Base-by-base conservation (phyloP, 805 yeast species). In the Yamadazyma nakazawae region DNA sequence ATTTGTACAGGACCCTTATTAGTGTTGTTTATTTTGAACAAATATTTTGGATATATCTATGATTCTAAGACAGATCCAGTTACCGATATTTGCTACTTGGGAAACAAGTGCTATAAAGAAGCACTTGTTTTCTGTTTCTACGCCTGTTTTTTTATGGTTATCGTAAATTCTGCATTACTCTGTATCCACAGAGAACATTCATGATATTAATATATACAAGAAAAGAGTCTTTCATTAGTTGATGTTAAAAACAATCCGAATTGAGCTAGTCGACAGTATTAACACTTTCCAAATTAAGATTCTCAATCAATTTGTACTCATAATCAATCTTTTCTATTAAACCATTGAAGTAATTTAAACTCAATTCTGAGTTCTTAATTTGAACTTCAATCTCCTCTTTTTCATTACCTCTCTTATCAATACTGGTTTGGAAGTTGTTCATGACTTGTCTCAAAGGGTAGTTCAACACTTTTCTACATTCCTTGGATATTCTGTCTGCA, bases 361-460 rank as follows among this genome's bases (percentile, higher is more conserved):
- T 79, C 17, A 72, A 56, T 43, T 82, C 82, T 5, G 88, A 82
- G 44, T 76, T 76, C 41, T 74, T 72, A 39, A 84, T 74, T 25
- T 75, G 72, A 10, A 63, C 65, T 47, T 79, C 74, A 36, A 82
- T 66, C 49, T 76, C 78, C 43, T 78, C 79, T 59, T 85, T 82
- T 59, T 80, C 78, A 3, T 74, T 64, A 13, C 76, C 74, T 48
- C 82, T 76, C 54, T 77, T 75, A 52, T 87, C 94, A 34, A 88
- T 74, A 40, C 78, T 64, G 0, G 81, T 68, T 55, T 86, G 91
- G 66, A 86, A 79, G 39, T 80, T 79, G 37, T 79, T 77, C 54
- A 85, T 79, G 5, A 94, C 88, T 58, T 90, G 96, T 53, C 89
- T 81, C 0, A 88, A 77, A 5, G 98, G 98, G 58, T 76, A 83